These are phyloP conservation scores for Suillus weaverae DNA, from an alignment of 768 basidiomycete species.

Conservation along the genomic window DNA sequence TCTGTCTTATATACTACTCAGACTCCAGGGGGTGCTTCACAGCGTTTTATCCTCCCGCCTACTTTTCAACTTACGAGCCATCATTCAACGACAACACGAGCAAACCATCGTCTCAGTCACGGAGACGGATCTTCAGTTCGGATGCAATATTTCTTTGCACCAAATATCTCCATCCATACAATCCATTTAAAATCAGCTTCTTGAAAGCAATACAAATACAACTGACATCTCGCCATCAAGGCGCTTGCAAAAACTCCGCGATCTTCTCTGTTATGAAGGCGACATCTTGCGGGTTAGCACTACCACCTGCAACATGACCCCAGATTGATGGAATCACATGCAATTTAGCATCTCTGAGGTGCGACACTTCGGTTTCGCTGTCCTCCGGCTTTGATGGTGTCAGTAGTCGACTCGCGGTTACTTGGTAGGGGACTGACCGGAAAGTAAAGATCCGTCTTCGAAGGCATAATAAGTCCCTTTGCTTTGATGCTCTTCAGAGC, in stretches of 20 bases:
- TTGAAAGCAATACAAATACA: neutral
- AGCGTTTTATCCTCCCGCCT: neutral
- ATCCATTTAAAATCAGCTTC: neutral
- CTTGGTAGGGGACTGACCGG: slow-evolving; percentile 36
- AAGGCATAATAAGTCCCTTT: slow-evolving; percentile 58
- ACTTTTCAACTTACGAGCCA: slow-evolving; percentile 1
- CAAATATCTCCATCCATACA: neutral
- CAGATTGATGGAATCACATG: slow-evolving; percentile 56
- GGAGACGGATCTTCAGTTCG: no score
- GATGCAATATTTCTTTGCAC: neutral
- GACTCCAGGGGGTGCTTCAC: neutral
- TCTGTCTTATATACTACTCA: neutral
- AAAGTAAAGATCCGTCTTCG: slow-evolving; percentile 61
- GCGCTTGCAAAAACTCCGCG: slow-evolving; percentile 40
- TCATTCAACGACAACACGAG: neutral
- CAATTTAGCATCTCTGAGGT: slow-evolving; percentile 43
- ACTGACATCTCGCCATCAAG: neutral
- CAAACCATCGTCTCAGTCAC: neutral
- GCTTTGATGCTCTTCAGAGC: slow-evolving; percentile 47
- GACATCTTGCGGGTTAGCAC: slow-evolving; percentile 39
- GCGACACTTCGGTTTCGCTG: slow-evolving; percentile 47
- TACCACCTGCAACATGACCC: slow-evolving; percentile 59
- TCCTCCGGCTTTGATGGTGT: slow-evolving; percentile 48
- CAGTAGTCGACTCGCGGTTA: neutral
- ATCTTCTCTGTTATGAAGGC: slow-evolving; percentile 44